phyloP scores from a whole-genome alignment of 768 basidiomycete species.

The Brasilioporus rufonigricans region DNA sequence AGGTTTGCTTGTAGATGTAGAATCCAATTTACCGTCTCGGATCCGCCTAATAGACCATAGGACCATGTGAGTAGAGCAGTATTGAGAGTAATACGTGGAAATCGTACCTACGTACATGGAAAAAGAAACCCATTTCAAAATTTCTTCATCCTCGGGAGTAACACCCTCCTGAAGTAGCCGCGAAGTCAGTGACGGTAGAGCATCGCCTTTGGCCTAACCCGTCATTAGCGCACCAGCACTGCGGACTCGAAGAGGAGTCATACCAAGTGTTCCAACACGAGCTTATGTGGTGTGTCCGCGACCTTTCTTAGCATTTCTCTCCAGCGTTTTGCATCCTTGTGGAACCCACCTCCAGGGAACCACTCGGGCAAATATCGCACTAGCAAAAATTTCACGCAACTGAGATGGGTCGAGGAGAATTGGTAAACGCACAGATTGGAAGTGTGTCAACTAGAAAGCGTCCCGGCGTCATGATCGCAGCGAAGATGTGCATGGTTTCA shows the following conservation, averaged over 20 bases:
- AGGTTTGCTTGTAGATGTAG: neutral
- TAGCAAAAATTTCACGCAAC: neutral
- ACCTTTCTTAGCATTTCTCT: neutral
- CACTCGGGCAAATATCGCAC: slow-evolving; percentile 12
- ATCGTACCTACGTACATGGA: slow-evolving; percentile 10
- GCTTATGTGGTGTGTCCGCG: neutral
- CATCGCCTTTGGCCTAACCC: slow-evolving; percentile 3
- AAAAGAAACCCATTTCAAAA: slow-evolving; percentile 12
- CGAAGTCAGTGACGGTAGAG: slow-evolving; percentile 9
- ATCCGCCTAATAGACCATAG: slow-evolving; percentile 20
- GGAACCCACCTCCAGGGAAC: neutral
- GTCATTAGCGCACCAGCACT: neutral
- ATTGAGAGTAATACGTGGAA: neutral
- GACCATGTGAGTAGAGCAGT: neutral
- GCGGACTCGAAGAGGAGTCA: neutral
- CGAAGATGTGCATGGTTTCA: neutral
- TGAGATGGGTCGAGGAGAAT: too few species aligned
- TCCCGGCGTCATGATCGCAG: neutral
- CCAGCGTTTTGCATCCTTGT: neutral
- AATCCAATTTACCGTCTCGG: slow-evolving; percentile 22
- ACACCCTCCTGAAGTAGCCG: neutral
- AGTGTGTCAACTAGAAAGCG: slow-evolving; percentile 7
- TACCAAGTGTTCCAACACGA: slow-evolving; percentile 6
- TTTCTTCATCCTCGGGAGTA: slow-evolving; percentile 6
- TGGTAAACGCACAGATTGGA: slow-evolving; percentile 2